Evolutionary conservation across 345 rosid genomes (phyloP).

Genomic region (Hevea brasiliensis): DNA sequence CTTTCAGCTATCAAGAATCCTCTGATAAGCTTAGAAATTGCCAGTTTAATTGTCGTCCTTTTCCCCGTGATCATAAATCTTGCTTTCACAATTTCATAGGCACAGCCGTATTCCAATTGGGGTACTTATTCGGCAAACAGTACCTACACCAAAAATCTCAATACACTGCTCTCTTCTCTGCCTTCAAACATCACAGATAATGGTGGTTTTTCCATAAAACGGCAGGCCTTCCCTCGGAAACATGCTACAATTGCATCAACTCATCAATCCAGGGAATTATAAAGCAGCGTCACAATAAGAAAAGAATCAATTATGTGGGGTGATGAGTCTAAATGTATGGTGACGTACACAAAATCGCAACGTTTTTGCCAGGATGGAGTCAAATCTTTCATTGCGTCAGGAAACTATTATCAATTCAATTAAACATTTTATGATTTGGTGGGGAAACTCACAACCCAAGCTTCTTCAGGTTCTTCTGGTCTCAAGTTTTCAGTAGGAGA

Average conservation of each 20-base stretch:
- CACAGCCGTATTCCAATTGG: neutral
- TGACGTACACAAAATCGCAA: constrained; percentile 21
- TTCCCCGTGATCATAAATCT: neutral
- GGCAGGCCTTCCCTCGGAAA: constrained; percentile 7
- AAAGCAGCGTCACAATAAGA: constrained; percentile 15
- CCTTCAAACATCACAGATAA: constrained; percentile 17
- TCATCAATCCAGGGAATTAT: constrained; percentile 7
- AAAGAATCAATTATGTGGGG: constrained; percentile 26
- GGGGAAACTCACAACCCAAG: constrained; percentile 1
- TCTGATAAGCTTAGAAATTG: neutral
- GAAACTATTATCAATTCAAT: neutral
- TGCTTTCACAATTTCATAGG: neutral
- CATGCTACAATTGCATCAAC: constrained; percentile 20
- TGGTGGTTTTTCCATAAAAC: constrained; percentile 23
- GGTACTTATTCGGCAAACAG: constrained; percentile 14
- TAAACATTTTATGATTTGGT: neutral
- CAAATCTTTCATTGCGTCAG: neutral
- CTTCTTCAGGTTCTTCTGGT: constrained; percentile 18
- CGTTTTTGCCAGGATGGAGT: neutral
- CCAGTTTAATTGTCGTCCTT: neutral
- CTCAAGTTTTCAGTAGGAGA: constrained; percentile 32
- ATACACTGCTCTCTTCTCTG: constrained; percentile 23
- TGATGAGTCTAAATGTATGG: constrained; percentile 30
- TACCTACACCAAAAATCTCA: constrained; percentile 19
- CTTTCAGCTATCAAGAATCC: too few species aligned